Evolutionary conservation across 2,329 filamentous ascomycete species (phyloP), one percentile per base, ranked within the genome.

Genomic region (Paramyrothecium roridum): DNA sequence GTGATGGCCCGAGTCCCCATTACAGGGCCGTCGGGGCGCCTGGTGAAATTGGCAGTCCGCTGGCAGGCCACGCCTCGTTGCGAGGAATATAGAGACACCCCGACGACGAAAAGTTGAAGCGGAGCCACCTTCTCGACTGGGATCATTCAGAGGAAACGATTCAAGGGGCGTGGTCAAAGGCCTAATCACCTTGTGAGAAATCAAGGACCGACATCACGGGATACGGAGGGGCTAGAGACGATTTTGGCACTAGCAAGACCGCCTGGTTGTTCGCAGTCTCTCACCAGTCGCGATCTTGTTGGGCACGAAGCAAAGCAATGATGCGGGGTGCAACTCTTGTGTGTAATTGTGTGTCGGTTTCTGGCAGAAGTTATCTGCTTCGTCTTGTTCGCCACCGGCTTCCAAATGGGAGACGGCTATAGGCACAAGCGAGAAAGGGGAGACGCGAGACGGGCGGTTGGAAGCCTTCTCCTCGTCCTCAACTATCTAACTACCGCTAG

Each of bases 11-110:
- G 13, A 70, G 72, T 51, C 65, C 70, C 17, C 69, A 71, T 51
- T 75, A 70, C 57, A 75, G 79, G 59, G 72, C 74, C 7, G 72
- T 84, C 1, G 82, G 81, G 48, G 80, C 81, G 8, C 86, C 86
- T 3, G 86, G 87, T 33, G 85, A 90, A 69, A 89, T 90, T 57
- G 85, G 87, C 47, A 90, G 87, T 66, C 88, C 87, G 2, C 71
- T 86, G 52, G 73, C 79, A 33, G 75, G 80, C 53, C 67, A 75
- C 26, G 67, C 71, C 26, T 70, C 71, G 53, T 59, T 74, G 59
- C 65, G 70, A 57, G 70, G 71, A 51, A 62, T 70, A 59, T 74
- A 74, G 71, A 57, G 56, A 57, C 57, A 50, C 54, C 57, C 63
- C 55, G 50, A 49, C 30, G 52, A 50, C 46, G 52, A 55, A 45